phyloP scores from a whole-genome alignment of 768 basidiomycete genomes.

The Candolleomyces efflorescens region DNA sequence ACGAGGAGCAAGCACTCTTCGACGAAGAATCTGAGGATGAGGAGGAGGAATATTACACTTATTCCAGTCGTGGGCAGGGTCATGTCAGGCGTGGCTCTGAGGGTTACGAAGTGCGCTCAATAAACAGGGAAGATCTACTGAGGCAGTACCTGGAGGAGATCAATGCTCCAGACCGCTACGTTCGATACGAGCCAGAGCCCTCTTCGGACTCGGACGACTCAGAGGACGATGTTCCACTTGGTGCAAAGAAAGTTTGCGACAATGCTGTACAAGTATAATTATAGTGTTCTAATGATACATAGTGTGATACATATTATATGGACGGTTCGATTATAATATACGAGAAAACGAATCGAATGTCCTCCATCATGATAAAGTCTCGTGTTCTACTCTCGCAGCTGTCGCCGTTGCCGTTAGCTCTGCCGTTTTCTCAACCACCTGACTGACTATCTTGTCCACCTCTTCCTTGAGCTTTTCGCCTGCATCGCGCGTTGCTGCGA shows the following conservation, averaged over 20 bases:
- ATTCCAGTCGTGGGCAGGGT: conserved; percentile 9
- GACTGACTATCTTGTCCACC: conserved; percentile 24
- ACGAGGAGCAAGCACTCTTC: conserved; percentile 10
- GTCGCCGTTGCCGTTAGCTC: conserved; percentile 21
- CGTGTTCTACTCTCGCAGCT: too few species aligned
- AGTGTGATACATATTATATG: not conserved
- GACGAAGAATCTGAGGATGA: conserved; percentile 28
- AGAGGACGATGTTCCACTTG: conserved; percentile 24
- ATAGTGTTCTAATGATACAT: not conserved
- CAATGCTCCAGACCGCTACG: conserved; percentile 58
- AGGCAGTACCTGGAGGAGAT: conserved; percentile 49
- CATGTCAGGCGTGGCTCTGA: conserved; percentile 71
- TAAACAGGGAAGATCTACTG: conserved; percentile 63
- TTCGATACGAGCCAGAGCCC: conserved; percentile 61
- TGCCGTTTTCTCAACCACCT: conserved; percentile 25
- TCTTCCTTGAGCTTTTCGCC: conserved; percentile 20
- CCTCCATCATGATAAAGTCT: too few species aligned
- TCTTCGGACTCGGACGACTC: conserved; percentile 43
- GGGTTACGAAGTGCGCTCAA: conserved; percentile 68
- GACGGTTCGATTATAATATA: not conserved
- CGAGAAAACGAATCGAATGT: too few species aligned
- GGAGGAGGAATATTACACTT: conserved; percentile 5
- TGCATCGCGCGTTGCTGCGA: conserved; percentile 17
- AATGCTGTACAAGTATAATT: conserved; percentile 4
- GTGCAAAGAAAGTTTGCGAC: conserved; percentile 6